Evolutionary conservation across 805 yeast species (phyloP), one percentile per base, ranked within the genome.

Genomic region (Starmerella roubikii): DNA sequence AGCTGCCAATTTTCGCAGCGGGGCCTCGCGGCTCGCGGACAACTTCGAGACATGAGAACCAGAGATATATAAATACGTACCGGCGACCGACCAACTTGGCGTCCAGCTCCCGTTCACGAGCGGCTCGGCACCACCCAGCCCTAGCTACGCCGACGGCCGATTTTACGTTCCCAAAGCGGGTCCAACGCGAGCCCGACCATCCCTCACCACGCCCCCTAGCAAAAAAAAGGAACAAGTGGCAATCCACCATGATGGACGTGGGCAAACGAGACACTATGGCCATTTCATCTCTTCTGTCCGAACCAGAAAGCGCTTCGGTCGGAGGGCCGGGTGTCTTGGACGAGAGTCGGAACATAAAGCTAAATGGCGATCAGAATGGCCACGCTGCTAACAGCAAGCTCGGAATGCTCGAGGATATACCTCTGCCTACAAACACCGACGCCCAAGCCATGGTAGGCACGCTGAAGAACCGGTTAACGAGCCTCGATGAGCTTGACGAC

Each of bases 201-300:
- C 34, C 13, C 11, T 15, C 7, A 16, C 31, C 31, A 29, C 31
- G 20, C 30, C 30, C 30, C 19, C 37, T 6, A 10, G 13, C 15
- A 30, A 21, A 35, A 15, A 9, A 4, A 36, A 36, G 23, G 30
- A 6, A 17, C 8, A 30, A 15, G 10, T 11, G 16, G n/a, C 30
- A n/a, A 35, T 32, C 33, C 28, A 22, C 10, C 5, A 44, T 44
- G 47, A 38, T 45, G 19, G 47, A 44, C 27, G 47, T 40, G 19
- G 39, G 42, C 29, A 31, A 43, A 17, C 41, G 49, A 12, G 51
- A 47, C 34, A 47, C 48, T 22, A 47, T 45, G 51, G 30, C 51
- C 29, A 45, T 45, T 21, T 42, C 51, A 37, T 36, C 46, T 29
- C 45, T 45, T 32, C 42, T 42, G 26, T 38, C 40, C 30, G 47